Conservation (phyloP, 1,284 basidiomycete genomes). For the Flammula alnicola region DNA sequence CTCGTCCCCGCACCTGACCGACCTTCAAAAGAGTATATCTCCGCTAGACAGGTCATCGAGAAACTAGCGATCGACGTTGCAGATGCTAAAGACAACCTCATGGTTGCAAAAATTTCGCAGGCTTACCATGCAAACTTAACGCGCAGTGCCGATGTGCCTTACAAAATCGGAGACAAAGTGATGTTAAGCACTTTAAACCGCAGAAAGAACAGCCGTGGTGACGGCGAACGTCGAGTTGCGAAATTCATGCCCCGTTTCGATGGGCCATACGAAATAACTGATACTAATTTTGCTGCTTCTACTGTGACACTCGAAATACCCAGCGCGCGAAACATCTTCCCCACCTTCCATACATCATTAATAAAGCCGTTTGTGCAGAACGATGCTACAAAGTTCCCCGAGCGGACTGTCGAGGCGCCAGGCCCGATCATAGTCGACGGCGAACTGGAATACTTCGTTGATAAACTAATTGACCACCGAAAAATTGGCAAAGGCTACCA, state of each 20-base stretch:
- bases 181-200: conserved; percentile 14
- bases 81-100: conserved; percentile 18
- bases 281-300: neutral
- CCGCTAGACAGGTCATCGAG: conserved; percentile 7
- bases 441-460: conserved; percentile 7
- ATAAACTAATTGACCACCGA: conserved; percentile 12
- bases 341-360: conserved; percentile 11
- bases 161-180: conserved; percentile 11
- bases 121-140: conserved; percentile 14
- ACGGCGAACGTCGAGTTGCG: conserved; percentile 5
- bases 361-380: conserved; percentile 13
- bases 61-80: neutral
- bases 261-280: conserved; percentile 14
- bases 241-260: conserved; percentile 22
- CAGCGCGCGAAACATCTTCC: conserved; percentile 3
- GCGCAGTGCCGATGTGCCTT: neutral
- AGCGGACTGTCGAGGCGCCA: neutral
- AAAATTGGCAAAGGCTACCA: neutral
- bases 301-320: conserved; percentile 16
- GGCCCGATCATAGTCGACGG: conserved; percentile 7
- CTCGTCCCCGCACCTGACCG: neutral
- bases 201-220: conserved; percentile 3
- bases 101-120: conserved; percentile 20
- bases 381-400: conserved; percentile 10
- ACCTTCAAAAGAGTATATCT: neutral